phyloP scores from a whole-genome alignment of 345 rosid genomes.

The Kernera saxatilis region DNA sequence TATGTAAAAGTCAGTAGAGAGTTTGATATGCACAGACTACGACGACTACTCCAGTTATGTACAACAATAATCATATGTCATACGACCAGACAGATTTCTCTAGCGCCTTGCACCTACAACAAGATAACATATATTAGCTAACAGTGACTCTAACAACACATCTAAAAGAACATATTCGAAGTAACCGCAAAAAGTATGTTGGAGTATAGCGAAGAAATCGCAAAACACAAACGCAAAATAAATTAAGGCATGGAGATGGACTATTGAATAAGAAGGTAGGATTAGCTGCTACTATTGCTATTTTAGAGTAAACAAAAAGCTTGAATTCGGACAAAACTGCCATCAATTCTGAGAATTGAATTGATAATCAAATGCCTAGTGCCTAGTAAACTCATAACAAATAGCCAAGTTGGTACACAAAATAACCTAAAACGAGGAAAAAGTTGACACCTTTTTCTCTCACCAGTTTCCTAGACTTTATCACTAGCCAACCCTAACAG shows the following conservation, averaged over 20 bases:
- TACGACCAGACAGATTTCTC: background rate
- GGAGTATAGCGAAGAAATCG: background rate
- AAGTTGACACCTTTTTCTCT: background rate
- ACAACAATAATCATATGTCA: background rate
- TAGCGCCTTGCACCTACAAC: conserved; percentile 1
- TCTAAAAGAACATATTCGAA: background rate
- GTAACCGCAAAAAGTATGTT: background rate
- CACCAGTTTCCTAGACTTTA: background rate
- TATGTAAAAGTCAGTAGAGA: background rate
- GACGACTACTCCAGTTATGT: background rate
- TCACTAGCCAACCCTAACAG: conserved; percentile 19
- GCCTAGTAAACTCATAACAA: background rate
- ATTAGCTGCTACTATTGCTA: background rate
- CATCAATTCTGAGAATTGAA: background rate
- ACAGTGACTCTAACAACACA: background rate
- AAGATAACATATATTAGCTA: background rate
- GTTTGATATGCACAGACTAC: background rate
- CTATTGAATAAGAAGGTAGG: background rate
- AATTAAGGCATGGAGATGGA: background rate
- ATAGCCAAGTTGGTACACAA: background rate
- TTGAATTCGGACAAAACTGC: background rate
- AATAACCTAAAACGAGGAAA: background rate
- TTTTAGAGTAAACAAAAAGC: background rate
- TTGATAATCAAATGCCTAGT: background rate
- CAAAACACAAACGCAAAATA: background rate